These are phyloP conservation scores for Phytophthora nicotianae DNA, from an alignment of 352 stramenopile species.

Conservation along the genomic window DNA sequence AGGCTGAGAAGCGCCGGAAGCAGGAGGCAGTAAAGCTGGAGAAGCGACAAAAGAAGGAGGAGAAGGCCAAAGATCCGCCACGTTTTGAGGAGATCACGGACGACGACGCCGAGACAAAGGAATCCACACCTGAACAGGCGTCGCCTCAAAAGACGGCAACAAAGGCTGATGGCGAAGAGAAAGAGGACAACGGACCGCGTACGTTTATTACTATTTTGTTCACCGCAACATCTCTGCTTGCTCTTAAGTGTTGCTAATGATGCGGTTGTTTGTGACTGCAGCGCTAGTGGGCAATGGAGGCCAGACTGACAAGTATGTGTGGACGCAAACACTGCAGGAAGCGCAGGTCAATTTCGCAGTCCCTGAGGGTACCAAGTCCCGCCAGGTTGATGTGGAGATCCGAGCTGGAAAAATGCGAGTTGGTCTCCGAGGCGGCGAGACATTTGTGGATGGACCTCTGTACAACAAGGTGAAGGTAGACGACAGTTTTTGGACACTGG, in stretches of 20 bases:
- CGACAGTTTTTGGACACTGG: constrained; percentile 99
- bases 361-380: constrained; percentile 92
- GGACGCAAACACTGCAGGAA: constrained; percentile 98
- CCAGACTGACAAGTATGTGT: constrained; percentile 94
- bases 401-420: constrained; percentile 91
- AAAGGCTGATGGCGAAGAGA: constrained; percentile 59
- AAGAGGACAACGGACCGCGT: constrained; percentile 68
- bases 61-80: constrained; percentile 33
- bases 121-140: constrained; percentile 22
- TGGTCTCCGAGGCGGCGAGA: constrained; percentile 71
- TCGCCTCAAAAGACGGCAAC: constrained; percentile 25
- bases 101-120: constrained; percentile 48
- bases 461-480: constrained; percentile 97
- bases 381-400: constrained; percentile 94
- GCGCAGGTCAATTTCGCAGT: constrained; percentile 93
- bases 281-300: constrained; percentile 93
- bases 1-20: constrained; percentile 83
- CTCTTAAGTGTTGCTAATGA: constrained; percentile 11
- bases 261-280: constrained; percentile 30
- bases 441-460: constrained; percentile 92
- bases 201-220: constrained; percentile 23
- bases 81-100: constrained; percentile 88
- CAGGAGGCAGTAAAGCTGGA: constrained; percentile 48
- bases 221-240: background rate
- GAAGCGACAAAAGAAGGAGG: constrained; percentile 59